Conservation (phyloP, 2,329 filamentous ascomycete genomes). For the Fusarium bulbicola region DNA sequence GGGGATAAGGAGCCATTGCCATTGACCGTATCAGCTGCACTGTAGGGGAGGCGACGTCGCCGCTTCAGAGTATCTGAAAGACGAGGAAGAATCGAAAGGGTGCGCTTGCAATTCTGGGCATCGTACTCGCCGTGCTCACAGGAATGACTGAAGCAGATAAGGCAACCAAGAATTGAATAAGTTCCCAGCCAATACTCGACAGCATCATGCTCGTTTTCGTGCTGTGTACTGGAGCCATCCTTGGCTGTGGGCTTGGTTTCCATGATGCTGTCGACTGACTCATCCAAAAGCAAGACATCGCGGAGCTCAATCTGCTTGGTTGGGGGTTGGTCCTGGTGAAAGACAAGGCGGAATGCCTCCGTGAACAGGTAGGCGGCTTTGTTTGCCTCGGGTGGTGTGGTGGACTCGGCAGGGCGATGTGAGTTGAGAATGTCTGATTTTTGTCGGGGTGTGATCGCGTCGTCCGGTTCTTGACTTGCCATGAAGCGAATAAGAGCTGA, state of each 20-base stretch:
- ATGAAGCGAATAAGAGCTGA: conserved; percentile 63
- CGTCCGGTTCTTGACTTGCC: conserved; percentile 58
- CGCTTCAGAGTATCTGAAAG: conserved; percentile 47
- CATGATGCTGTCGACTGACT: conserved; percentile 62
- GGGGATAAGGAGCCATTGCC: conserved; percentile 17
- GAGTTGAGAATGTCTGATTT: conserved; percentile 62
- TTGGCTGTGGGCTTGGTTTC: conserved; percentile 64
- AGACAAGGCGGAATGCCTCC: conserved; percentile 65
- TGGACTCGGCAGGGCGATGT: conserved; percentile 52
- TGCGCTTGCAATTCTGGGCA: conserved; percentile 61
- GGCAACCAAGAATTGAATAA: conserved; percentile 64
- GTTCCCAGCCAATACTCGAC: conserved; percentile 62
- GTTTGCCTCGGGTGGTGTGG: conserved; percentile 53
- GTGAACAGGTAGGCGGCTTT: conserved; percentile 61
- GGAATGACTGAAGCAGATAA: conserved; percentile 68
- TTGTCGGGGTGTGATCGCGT: conserved; percentile 63
- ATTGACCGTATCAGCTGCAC: conserved; percentile 16
- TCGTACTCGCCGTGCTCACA: conserved; percentile 71
- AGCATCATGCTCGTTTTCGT: conserved; percentile 50
- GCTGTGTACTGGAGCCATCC: conserved; percentile 48
- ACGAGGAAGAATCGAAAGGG: conserved; percentile 58
- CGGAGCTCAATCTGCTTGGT: conserved; percentile 57
- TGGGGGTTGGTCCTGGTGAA: conserved; percentile 49
- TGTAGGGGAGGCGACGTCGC: conserved; percentile 29
- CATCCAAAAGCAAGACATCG: conserved; percentile 63